phyloP scores from a whole-genome alignment of 805 yeast genomes.

The Nakazawaea sp. region DNA sequence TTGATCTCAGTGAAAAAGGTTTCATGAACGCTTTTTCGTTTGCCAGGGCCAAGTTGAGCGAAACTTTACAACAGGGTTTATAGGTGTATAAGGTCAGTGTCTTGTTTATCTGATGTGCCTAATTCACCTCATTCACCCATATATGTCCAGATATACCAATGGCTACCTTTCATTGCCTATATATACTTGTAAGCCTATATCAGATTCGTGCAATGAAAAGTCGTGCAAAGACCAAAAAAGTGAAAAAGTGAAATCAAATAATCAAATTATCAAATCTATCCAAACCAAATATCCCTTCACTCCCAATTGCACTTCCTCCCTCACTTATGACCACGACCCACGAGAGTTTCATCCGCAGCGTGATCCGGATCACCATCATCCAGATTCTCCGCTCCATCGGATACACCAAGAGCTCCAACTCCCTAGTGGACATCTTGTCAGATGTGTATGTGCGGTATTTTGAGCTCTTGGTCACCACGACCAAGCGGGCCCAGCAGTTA shows the following conservation, averaged over 20 bases:
- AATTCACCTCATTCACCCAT: no score
- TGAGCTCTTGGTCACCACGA: constrained; percentile 41
- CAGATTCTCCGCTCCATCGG: constrained; percentile 75
- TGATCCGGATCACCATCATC: constrained; percentile 21
- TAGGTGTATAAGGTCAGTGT: no score
- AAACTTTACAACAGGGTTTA: constrained; percentile 32
- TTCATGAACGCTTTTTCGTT: constrained; percentile 80
- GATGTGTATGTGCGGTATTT: constrained; percentile 69
- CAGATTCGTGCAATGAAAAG: no score
- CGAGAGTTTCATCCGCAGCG: constrained; percentile 1
- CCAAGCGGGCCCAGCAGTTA: constrained; percentile 41
- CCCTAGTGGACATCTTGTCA: constrained; percentile 66
- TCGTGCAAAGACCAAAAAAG: no score
- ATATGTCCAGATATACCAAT: no score
- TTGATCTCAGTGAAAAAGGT: constrained; percentile 70
- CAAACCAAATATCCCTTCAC: no score
- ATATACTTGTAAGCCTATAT: no score
- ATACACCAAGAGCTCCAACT: constrained; percentile 70
- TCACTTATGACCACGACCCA: constrained; percentile 7
- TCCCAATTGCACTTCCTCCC: no score
- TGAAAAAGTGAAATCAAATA: no score
- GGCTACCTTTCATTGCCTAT: no score
- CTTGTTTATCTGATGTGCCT: no score
- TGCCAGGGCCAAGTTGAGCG: constrained; percentile 64
- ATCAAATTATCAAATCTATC: no score